Conservation (phyloP, 1,284 basidiomycete genomes). For the Sphaerobolus stellatus region DNA sequence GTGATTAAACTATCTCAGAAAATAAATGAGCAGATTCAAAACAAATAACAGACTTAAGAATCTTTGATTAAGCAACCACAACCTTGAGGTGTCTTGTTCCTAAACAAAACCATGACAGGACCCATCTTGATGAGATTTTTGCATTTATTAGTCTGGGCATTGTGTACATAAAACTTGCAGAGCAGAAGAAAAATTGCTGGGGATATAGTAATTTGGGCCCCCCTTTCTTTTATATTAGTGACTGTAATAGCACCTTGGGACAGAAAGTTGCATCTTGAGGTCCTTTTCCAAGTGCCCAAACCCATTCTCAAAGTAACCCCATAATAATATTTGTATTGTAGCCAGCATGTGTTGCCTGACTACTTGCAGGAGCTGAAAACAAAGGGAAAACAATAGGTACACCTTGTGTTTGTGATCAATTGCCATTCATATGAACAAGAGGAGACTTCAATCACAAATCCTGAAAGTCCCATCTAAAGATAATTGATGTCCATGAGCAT, state of each 20-base stretch:
- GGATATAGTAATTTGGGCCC: constrained; percentile 31
- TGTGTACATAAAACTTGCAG: constrained; percentile 37
- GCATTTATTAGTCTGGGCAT: constrained; percentile 37
- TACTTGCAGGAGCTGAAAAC: constrained; percentile 37
- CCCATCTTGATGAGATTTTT: constrained; percentile 10
- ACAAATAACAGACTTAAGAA: neutral
- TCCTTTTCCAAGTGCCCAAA: constrained; percentile 12
- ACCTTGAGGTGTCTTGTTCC: neutral
- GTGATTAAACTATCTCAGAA: neutral
- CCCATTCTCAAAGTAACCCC: constrained; percentile 29
- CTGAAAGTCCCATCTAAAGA: constrained; percentile 41
- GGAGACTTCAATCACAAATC: constrained; percentile 29
- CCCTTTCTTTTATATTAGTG: constrained; percentile 36
- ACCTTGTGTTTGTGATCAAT: constrained; percentile 27
- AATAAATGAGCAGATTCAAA: neutral
- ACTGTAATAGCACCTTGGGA: constrained; percentile 34
- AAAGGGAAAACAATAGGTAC: constrained; percentile 36
- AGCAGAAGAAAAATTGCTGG: constrained; percentile 32
- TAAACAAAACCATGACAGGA: neutral
- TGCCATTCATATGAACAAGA: constrained; percentile 38
- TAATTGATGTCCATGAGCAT: constrained; percentile 31
- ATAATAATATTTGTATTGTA: constrained; percentile 34
- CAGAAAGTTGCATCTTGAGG: constrained; percentile 19
- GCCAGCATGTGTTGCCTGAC: constrained; percentile 30
- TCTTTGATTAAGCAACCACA: neutral